Base-by-base conservation (phyloP, 768 basidiomycete genomes). In the Mycena crocata region DNA sequence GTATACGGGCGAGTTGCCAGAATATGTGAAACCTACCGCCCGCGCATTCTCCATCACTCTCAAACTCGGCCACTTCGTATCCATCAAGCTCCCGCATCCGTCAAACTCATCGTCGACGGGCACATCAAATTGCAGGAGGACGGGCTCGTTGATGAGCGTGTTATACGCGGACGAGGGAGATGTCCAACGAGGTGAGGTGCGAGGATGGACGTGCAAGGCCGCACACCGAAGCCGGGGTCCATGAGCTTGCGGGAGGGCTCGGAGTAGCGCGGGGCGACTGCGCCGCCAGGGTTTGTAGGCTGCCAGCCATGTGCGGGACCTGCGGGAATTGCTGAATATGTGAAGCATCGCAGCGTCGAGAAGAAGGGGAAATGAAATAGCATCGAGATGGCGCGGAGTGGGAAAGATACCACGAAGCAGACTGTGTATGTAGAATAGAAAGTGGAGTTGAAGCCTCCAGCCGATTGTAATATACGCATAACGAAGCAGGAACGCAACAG, bases 41-140 rank as follows among this genome's bases (percentile, higher is more conserved):
- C 94, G 84, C 30, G 96, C 96, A 62, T 90, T 86, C 80, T 99
- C 98, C 0, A 90, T 96, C 68, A 98, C 78, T 76, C 98, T 96
- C 77, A 99, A 99, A 74, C 95, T 89, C 34, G 99, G 84, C n/a
- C n/a, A n/a, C n/a, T n/a, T n/a, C n/a, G n/a, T n/a, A n/a, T n/a
- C n/a, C n/a, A n/a, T n/a, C n/a, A n/a, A n/a, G n/a, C n/a, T n/a
- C n/a, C n/a, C n/a, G 78, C 93, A 93, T 78, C 89, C 92, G 68
- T 88, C 84, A 83, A 58, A 10, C 80, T 81, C 66, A 46, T 82
- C 78, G 28, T 75, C 71, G 69, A 63, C 17, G 67, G 67, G 14
- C 66, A 69, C 58, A 71, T 31, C 73, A 80, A 14, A 52, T 69
- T 54, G 19, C 59, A 66, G 0, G 80, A 75, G 1, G 78, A 75